Conservation (phyloP, 495 filamentous ascomycete species). For the Hapsidospora chrysogenum region DNA sequence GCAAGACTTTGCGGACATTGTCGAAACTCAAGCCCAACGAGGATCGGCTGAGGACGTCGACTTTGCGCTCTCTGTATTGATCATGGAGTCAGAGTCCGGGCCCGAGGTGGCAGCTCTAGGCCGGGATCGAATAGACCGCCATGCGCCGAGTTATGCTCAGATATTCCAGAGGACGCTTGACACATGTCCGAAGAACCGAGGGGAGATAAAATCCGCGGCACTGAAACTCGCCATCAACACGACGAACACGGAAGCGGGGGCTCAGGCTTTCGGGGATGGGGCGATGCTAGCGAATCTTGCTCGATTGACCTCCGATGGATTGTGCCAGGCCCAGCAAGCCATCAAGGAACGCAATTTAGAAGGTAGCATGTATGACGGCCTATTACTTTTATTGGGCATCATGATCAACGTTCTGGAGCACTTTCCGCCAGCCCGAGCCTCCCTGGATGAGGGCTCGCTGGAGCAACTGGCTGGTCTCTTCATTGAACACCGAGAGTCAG, state of each 20-base stretch:
- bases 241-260: constrained; percentile 60
- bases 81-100: constrained; percentile 27
- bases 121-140: too few species aligned
- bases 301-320: constrained; percentile 17
- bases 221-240: constrained; percentile 71
- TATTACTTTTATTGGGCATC: constrained; percentile 66
- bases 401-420: constrained; percentile 84
- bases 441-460: constrained; percentile 22
- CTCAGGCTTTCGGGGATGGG: constrained; percentile 46
- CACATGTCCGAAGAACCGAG: constrained; percentile 13
- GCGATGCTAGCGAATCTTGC: constrained; percentile 41
- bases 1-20: too few species aligned
- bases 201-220: constrained; percentile 20
- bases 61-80: constrained; percentile 14
- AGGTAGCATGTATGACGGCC: constrained; percentile 38
- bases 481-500: constrained; percentile 14
- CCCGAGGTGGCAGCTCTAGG: constrained; percentile 18
- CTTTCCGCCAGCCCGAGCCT: constrained; percentile 24
- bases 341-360: constrained; percentile 18
- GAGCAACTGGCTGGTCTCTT: constrained; percentile 6
- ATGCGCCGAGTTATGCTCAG: too few species aligned
- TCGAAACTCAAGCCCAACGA: too few species aligned
- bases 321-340: constrained; percentile 25
- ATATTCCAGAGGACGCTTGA: constrained; percentile 16
- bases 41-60: constrained; percentile 1